Percentiles rank a stretch among this genome's conserved stretches.
These are phyloP conservation scores for Limonium bicolor DNA, from an alignment of 148 eudicot genomes.

Conservation along the genomic window DNA sequence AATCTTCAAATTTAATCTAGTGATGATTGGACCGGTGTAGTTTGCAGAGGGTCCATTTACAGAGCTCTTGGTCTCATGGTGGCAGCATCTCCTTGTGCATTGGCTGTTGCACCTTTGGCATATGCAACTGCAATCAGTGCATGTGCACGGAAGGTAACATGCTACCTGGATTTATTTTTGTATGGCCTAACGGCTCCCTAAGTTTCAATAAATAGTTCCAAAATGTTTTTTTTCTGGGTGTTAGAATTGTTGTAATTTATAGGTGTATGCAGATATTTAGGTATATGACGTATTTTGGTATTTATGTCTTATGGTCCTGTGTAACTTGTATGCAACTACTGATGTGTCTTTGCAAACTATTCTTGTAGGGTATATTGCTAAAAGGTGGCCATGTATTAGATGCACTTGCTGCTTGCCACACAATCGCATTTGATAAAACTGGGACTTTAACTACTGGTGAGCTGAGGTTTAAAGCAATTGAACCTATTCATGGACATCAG, in stretches of 20 bases:
- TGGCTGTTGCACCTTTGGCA: conserved; percentile 88
- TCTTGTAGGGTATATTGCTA: conserved; percentile 85
- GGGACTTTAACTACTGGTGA: conserved; percentile 91
- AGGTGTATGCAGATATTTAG: no score
- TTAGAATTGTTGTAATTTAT: no score
- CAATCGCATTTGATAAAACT: conserved; percentile 94
- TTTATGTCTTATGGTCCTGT: no score
- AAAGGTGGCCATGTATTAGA: conserved; percentile 91
- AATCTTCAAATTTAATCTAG: not conserved
- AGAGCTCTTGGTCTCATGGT: conserved; percentile 93
- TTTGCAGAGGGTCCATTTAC: conserved; percentile 85
- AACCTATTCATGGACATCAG: conserved; percentile 76
- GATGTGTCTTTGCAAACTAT: no score
- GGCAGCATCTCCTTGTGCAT: conserved; percentile 95
- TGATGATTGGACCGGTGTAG: conserved; percentile 22
- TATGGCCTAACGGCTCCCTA: no score
- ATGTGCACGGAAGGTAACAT: conserved; percentile 87
- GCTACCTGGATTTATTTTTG: no score
- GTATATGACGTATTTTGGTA: no score
- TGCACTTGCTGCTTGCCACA: conserved; percentile 70
- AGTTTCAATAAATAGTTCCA: no score
- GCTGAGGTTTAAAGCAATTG: conserved; percentile 80
- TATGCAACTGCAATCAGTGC: conserved; percentile 93
- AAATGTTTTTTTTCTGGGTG: no score
- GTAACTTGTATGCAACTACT: no score